These are phyloP conservation scores for Monosporascus sp. DNA, from an alignment of 2,329 filamentous ascomycete genomes.

Conservation along the genomic window DNA sequence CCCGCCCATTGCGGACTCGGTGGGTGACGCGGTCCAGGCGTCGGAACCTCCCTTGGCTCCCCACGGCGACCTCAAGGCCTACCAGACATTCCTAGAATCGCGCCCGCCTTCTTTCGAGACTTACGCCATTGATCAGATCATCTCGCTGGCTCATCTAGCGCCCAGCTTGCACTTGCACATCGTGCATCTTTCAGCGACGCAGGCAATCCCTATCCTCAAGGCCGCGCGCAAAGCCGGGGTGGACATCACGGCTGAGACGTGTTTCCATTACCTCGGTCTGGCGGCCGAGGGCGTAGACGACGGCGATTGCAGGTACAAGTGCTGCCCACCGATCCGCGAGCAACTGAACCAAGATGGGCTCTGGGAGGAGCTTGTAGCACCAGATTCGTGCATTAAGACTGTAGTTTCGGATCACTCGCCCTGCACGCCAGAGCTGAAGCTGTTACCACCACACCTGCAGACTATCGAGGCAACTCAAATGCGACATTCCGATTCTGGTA, in stretches of 20 bases:
- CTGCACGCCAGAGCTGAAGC: constrained; percentile 90
- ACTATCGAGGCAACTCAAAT: constrained; percentile 32
- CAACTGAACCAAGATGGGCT: constrained; percentile 77
- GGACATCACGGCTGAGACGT: constrained; percentile 90
- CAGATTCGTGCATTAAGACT: constrained; percentile 79
- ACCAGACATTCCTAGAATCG: constrained; percentile 87
- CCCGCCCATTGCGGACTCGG: constrained; percentile 74
- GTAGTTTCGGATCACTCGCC: constrained; percentile 95
- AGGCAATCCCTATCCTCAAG: constrained; percentile 77
- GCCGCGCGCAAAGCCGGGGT: constrained; percentile 67
- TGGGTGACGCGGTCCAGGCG: constrained; percentile 69
- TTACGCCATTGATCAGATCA: constrained; percentile 80
- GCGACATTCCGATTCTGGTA: constrained; percentile 47
- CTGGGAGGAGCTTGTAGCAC: constrained; percentile 71
- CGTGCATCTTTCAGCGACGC: constrained; percentile 84
- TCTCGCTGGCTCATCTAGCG: constrained; percentile 73
- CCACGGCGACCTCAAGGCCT: constrained; percentile 66
- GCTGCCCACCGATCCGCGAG: constrained; percentile 85
- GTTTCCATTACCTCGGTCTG: constrained; percentile 89
- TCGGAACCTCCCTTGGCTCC: constrained; percentile 67
- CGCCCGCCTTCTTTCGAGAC: constrained; percentile 87
- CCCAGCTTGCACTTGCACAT: constrained; percentile 85
- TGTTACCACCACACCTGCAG: constrained; percentile 69
- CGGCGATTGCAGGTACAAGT: constrained; percentile 90
- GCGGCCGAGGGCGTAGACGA: constrained; percentile 75